Base-by-base conservation (phyloP, 169 alveolate genomes). In the Neospora caninum region DNA sequence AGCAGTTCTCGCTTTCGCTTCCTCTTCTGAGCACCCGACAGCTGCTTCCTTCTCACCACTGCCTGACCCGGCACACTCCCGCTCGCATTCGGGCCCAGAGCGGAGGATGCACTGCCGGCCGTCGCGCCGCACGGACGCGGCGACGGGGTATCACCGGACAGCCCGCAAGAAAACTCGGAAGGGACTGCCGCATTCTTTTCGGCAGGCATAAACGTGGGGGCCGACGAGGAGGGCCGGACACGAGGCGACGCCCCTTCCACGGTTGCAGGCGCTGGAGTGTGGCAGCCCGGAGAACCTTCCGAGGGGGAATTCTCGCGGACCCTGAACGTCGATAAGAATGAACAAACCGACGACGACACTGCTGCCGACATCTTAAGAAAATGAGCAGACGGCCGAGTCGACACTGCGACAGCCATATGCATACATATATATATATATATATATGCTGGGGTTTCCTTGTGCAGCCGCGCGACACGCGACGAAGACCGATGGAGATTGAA, bases 21-120 rank as follows among this genome's bases (percentile, higher is more conserved):
- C 22, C 89, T 13, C 67, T 82, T 82, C 64, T 82, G 89, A 16
- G 89, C 89, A 18, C 89, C 89, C 0, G 89, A 82, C 34, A 82
- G 89, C 89, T 82, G 89, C 67, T 82, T 82, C 64, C 89, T 82
- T 27, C 89, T 2, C 39, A 78, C 86, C 49, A 38, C 86, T 29
- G n/a, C n/a, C 31, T 16, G 73, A 13, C 86, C 86, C 7, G 86
- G 10, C 2, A 7, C 45, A 25, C 43, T 29, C 31, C 73, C 73
- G 31, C 73, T 64, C n/a, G 73, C 7, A 29, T 22, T 64, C 58
- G 58, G 13, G 58, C 13, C 13, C 58, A 13, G 58, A 27, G 31
- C 31, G 73, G 31, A 16, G 25, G 73, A 9, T 1, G 73, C 31
- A 29, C 73, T 64, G 25, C 73, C 73, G 34, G 7, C 16, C 31